Evolutionary conservation across 495 filamentous ascomycete species (phyloP), one percentile per base, ranked within the genome.

Genomic region (Talaromyces borbonicus): DNA sequence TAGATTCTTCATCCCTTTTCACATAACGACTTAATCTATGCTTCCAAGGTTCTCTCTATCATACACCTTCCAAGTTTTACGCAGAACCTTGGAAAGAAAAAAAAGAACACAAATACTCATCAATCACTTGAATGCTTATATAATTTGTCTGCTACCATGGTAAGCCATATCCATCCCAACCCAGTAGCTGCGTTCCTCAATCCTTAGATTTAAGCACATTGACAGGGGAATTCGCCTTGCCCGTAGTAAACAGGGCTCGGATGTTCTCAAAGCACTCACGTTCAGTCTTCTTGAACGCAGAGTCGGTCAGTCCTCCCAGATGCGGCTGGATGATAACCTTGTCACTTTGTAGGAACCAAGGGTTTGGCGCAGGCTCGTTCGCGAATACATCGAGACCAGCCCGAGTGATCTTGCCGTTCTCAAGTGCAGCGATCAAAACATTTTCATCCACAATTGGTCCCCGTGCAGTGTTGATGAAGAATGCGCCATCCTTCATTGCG

Each of bases 391-490:
- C 78, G 18, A 82, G 57, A 3, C 77, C 79, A 14, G 60, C 72
- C 3, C 61, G 55, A 2, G 49, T 53, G 3, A 82, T 65, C 41
- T 77, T 69, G 11, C 74, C 75, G 11, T 43, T 53, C 25, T 77
- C 66, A 2, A 81, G 53, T 0, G 77, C 77, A 8, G 58, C 57
- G 9, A 77, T 74, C 5, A 81, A 52, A 0, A 71, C 72, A 5
- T 50, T 58, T 54, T 83, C 79, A 56, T 83, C 73, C 22, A 83
- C 71, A 14, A 82, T 61, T 1, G 70, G 70, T n/a, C 77, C 77
- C 15, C 75, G 65, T 5, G 76, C 73, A 0, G 79, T 82, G 58
- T 81, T 81, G 47, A 84, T 63, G 16, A 84, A 69, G 30, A 80
- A 69, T 25, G 76, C 68, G 19, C 79, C 77, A 44, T 60, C 59